These are phyloP conservation scores for Ettlia oleoabundans DNA, from an alignment of 139 green algal species.

Conservation along the genomic window DNA sequence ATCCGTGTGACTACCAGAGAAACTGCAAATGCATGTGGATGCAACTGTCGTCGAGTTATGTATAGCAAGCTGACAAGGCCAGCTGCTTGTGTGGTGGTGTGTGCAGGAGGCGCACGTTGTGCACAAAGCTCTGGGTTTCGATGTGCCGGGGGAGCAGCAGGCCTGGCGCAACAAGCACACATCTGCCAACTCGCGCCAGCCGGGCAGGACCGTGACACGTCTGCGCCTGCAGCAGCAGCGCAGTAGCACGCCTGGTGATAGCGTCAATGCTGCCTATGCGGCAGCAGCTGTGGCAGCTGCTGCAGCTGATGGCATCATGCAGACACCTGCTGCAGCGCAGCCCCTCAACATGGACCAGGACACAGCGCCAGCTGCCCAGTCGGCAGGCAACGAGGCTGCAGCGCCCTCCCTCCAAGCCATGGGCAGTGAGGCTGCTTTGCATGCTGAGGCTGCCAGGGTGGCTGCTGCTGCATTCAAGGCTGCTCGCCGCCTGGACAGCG, in stretches of 20 bases:
- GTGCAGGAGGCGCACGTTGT: slow-evolving; percentile 11
- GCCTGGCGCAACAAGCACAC: slow-evolving; percentile 18
- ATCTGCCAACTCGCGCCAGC: neutral
- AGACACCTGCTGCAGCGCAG: too few relatives aligned
- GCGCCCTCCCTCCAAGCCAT: neutral
- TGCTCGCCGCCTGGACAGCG: neutral
- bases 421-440: neutral
- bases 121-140: neutral
- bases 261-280: too few relatives aligned
- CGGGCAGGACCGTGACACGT: neutral
- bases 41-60: too few relatives aligned
- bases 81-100: neutral
- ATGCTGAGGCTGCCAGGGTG: neutral
- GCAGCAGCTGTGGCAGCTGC: neutral
- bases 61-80: too few relatives aligned
- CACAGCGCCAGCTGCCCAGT: neutral
- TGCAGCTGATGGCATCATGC: too few relatives aligned
- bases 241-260: neutral
- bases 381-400: neutral
- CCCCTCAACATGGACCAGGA: neutral
- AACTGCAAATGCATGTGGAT: too few relatives aligned
- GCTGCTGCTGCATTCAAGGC: neutral
- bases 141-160: neutral
- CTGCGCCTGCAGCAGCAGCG: neutral
- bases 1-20: too few relatives aligned